Evolutionary conservation across 1,284 basidiomycete species (phyloP).

Genomic region (Rhodotorula sp.): DNA sequence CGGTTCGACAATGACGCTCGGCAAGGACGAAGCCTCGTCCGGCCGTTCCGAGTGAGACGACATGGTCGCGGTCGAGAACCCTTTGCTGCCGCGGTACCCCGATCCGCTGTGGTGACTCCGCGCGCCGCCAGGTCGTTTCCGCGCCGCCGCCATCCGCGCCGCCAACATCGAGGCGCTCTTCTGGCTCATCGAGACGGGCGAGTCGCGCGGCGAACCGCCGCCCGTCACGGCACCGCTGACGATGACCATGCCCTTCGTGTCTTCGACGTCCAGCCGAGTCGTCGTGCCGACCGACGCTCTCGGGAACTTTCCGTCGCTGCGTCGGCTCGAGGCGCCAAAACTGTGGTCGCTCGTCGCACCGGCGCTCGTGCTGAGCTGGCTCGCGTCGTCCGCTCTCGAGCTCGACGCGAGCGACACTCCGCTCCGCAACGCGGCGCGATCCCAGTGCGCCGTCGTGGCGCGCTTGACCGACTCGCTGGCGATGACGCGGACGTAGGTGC

Average conservation of each 20-base stretch:
- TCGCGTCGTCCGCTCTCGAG: background rate
- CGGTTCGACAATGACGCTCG: slow-evolving; percentile 76
- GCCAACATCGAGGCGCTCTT: slow-evolving; percentile 41
- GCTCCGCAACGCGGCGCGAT: slow-evolving; percentile 39
- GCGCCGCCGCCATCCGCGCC: slow-evolving; percentile 27
- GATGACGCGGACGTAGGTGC: slow-evolving; percentile 78
- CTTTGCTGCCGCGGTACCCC: slow-evolving; percentile 45
- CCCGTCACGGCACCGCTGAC: slow-evolving; percentile 6
- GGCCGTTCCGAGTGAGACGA: slow-evolving; percentile 16
- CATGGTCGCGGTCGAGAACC: slow-evolving; percentile 39
- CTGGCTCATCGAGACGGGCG: slow-evolving; percentile 43
- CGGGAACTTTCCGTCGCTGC: background rate
- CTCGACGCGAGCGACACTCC: slow-evolving; percentile 41
- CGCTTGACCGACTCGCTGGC: slow-evolving; percentile 72
- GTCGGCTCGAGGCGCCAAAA: background rate
- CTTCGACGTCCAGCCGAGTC: slow-evolving; percentile 15
- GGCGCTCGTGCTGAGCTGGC: slow-evolving; percentile 16
- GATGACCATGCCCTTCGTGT: slow-evolving; percentile 20
- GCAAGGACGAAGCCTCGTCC: slow-evolving; percentile 42
- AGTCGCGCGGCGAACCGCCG: slow-evolving; percentile 11
- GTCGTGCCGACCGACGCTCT: background rate
- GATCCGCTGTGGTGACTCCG: slow-evolving; percentile 52
- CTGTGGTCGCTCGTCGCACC: slow-evolving; percentile 20
- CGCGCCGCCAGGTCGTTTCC: slow-evolving; percentile 36
- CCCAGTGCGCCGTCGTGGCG: slow-evolving; percentile 43